A percentile compares a stretch with the other conserved stretches of the same genome.
Conservation (phyloP, 345 rosid genomes). For the Psidium friedrichsthalianum region DNA sequence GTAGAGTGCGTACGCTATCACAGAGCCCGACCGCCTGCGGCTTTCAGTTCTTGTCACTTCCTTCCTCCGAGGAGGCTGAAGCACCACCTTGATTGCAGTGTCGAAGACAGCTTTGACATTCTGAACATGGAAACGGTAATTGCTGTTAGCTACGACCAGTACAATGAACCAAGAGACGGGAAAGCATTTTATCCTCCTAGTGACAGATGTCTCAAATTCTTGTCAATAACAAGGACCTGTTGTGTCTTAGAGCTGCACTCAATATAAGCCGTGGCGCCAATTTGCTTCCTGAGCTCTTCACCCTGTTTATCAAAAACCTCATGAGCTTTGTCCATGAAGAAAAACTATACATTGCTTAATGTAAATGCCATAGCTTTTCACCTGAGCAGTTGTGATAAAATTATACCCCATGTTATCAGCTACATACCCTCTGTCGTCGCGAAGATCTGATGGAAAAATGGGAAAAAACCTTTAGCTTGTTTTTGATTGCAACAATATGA, state of each 20-base stretch:
- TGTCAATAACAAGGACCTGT: slow-evolving; percentile 33
- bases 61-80: slow-evolving; percentile 89
- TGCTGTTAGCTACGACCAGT: background rate
- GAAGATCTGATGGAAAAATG: slow-evolving; percentile 42
- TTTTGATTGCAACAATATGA: background rate
- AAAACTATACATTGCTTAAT: background rate
- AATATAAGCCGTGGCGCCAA: slow-evolving; percentile 92
- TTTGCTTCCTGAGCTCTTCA: slow-evolving; percentile 87
- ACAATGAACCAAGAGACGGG: no score
- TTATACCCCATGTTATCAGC: slow-evolving; percentile 58
- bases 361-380: background rate
- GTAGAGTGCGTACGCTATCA: slow-evolving; percentile 48
- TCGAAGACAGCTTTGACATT: slow-evolving; percentile 93
- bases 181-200: background rate
- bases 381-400: slow-evolving; percentile 58
- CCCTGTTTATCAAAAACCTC: slow-evolving; percentile 26
- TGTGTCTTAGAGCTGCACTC: slow-evolving; percentile 98
- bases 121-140: slow-evolving; percentile 12
- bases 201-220: background rate
- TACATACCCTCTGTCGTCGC: slow-evolving; percentile 61
- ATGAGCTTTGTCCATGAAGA: background rate
- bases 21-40: slow-evolving; percentile 54
- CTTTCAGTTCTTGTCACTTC: slow-evolving; percentile 57
- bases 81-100: slow-evolving; percentile 90
- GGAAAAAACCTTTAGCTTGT: background rate